Conservation (phyloP, 441 rosid genomes). For the Capsella rubella region DNA sequence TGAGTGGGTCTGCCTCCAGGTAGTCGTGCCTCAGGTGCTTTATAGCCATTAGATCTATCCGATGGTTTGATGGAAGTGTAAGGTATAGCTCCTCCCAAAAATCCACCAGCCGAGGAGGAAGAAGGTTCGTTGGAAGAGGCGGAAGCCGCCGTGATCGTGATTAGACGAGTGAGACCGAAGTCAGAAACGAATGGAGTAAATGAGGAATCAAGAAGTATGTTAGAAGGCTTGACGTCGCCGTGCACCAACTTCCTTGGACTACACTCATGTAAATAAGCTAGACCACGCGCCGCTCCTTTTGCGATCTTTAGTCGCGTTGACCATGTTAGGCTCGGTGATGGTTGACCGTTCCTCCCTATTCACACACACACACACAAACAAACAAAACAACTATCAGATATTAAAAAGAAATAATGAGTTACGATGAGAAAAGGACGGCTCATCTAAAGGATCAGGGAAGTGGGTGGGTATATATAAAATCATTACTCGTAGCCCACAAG, state of each 20-base stretch:
- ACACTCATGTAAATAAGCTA: slow-evolving; percentile 97
- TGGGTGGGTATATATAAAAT: slow-evolving; percentile 26
- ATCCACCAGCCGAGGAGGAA: slow-evolving; percentile 61
- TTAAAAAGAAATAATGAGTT: neutral
- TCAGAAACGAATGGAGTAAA: slow-evolving; percentile 79
- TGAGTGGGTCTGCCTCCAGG: slow-evolving; percentile 65
- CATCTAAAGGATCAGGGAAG: slow-evolving; percentile 27
- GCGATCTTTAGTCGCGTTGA: slow-evolving; percentile 79
- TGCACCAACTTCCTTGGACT: slow-evolving; percentile 91
- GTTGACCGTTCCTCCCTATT: slow-evolving; percentile 81
- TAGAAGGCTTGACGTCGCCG: slow-evolving; percentile 86
- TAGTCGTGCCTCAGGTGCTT: slow-evolving; percentile 82
- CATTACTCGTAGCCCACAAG: slow-evolving; percentile 36
- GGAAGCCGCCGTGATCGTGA: slow-evolving; percentile 74
- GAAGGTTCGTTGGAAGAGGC: slow-evolving; percentile 53
- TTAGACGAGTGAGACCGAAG: slow-evolving; percentile 79
- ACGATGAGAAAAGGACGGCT: slow-evolving; percentile 33
- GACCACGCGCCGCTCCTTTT: slow-evolving; percentile 85
- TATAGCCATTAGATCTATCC: slow-evolving; percentile 69
- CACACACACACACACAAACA: neutral
- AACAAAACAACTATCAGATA: neutral
- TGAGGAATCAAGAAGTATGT: slow-evolving; percentile 81
- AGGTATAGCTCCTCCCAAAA: slow-evolving; percentile 82
- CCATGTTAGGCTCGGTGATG: slow-evolving; percentile 85
- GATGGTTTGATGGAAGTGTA: slow-evolving; percentile 63